These are phyloP conservation scores for Metschnikowia shivogae DNA, from an alignment of 805 yeast genomes.

Conservation along the genomic window DNA sequence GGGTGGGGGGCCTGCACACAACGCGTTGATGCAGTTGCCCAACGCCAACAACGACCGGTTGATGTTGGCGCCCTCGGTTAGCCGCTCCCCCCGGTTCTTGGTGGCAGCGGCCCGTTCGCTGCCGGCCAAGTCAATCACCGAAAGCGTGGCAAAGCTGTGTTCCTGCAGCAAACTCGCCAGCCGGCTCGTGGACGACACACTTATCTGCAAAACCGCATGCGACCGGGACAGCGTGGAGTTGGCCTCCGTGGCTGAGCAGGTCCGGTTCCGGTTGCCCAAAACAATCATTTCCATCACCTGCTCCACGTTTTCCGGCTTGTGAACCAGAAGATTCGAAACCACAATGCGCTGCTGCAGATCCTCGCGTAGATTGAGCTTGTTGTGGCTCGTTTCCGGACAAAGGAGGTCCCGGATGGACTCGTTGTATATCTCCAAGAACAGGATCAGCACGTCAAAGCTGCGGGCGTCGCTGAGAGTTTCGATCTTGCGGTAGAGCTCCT, in stretches of 20 bases:
- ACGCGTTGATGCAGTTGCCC: conserved; percentile 91
- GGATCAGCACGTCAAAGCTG: conserved; percentile 55
- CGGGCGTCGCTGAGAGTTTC: conserved; percentile 52
- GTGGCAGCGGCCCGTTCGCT: conserved; percentile 93
- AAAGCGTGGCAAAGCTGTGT: conserved; percentile 73
- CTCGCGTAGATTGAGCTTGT: conserved; percentile 62
- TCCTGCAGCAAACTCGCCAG: conserved; percentile 62
- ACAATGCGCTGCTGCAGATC: conserved; percentile 60
- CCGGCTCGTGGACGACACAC: conserved; percentile 56
- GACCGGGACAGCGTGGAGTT: conserved; percentile 88
- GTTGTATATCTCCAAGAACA: conserved; percentile 86
- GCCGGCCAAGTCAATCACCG: conserved; percentile 91
- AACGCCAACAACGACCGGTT: conserved; percentile 83
- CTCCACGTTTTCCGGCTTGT: conserved; percentile 56
- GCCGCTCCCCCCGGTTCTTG: conserved; percentile 71
- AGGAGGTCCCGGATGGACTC: conserved; percentile 82
- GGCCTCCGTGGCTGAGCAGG: conserved; percentile 86
- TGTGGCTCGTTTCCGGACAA: conserved; percentile 46
- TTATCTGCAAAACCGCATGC: conserved; percentile 87
- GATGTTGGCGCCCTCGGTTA: conserved; percentile 91
- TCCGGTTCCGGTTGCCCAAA: conserved; percentile 69
- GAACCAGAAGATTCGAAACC: conserved; percentile 67
- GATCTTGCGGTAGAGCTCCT: conserved; percentile 64
- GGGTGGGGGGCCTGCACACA: conserved; percentile 41
- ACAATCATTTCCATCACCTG: conserved; percentile 78